A percentile compares a stretch with the other conserved stretches of the same genome.
Evolutionary conservation across 2,329 filamentous ascomycete genomes (phyloP).

Genomic region (Paraconiothyrium sp.): DNA sequence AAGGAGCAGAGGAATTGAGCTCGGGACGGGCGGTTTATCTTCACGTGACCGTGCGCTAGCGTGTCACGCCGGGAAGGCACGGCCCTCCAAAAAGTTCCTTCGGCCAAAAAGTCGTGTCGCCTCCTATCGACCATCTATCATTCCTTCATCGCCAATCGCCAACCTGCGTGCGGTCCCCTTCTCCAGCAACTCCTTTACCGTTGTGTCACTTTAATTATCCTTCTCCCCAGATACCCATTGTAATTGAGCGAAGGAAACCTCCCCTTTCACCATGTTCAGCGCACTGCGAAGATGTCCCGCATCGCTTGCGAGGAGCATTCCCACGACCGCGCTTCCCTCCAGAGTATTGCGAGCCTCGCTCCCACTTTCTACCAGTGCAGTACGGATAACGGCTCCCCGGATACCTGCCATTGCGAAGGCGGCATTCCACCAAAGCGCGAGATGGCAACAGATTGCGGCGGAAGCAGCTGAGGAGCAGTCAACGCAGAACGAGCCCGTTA

Average conservation of each 20-base stretch:
- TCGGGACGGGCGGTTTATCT: not conserved
- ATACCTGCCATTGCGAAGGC: conserved; percentile 34
- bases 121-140: conserved; percentile 23
- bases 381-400: conserved; percentile 31
- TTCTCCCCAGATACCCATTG: conserved; percentile 25
- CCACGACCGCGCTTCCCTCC: conserved; percentile 35
- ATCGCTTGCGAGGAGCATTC: conserved; percentile 45
- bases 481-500: conserved; percentile 44
- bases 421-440: conserved; percentile 52
- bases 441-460: conserved; percentile 48
- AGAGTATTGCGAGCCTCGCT: conserved; percentile 36
- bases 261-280: conserved; percentile 53
- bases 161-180: conserved; percentile 24
- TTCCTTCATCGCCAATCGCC: conserved; percentile 28
- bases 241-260: conserved; percentile 23
- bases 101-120: conserved; percentile 23
- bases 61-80: conserved; percentile 27
- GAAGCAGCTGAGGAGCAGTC: conserved; percentile 29
- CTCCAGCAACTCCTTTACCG: conserved; percentile 19
- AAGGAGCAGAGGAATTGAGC: no score
- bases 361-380: conserved; percentile 30
- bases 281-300: conserved; percentile 53
- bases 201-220: conserved; percentile 21
- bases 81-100: conserved; percentile 39
- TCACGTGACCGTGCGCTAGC: conserved; percentile 35